Evolutionary conservation across 495 filamentous ascomycete species (phyloP).

Genomic region (Penicillium odoratum): DNA sequence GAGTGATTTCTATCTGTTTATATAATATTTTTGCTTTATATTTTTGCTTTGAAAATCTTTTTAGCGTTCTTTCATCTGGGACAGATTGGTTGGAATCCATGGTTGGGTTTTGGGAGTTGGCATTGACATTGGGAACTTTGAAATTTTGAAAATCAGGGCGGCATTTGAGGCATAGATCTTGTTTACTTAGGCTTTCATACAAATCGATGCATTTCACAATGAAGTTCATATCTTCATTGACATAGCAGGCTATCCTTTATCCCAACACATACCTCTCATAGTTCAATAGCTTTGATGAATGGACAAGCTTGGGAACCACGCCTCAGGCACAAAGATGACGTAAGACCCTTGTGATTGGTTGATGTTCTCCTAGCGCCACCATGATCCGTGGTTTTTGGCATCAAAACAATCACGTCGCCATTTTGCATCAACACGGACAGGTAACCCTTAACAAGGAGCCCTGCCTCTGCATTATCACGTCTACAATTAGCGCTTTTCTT

Average conservation of each 20-base stretch:
- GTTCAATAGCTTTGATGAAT: not conserved
- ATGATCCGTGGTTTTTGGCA: conserved; percentile 46
- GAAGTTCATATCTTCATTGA: too few species aligned
- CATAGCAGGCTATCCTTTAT: not conserved
- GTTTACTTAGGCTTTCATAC: not conserved
- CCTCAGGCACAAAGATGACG: conserved; percentile 22
- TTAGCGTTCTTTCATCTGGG: not conserved
- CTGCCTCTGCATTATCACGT: conserved; percentile 15
- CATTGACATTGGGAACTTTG: conserved; percentile 1
- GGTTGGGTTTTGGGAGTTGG: conserved; percentile 11
- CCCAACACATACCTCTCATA: not conserved
- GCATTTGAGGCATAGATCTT: not conserved
- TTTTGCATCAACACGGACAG: conserved; percentile 33
- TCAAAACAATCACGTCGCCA: conserved; percentile 39
- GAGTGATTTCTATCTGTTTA: conserved; percentile 32
- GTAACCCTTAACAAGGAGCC: conserved; percentile 19
- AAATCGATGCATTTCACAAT: not conserved
- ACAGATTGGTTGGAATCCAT: conserved; percentile 11
- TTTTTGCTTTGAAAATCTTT: conserved; percentile 7
- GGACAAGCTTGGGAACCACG: not conserved
- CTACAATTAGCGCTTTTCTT: not conserved
- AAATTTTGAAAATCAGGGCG: not conserved
- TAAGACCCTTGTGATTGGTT: conserved; percentile 34
- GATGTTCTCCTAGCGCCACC: conserved; percentile 28
- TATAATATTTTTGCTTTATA: conserved; percentile 15